A percentile compares a stretch with the other conserved stretches of the same genome.
These are phyloP conservation scores for Lactifluus volemus DNA, from an alignment of 768 basidiomycete genomes.

Conservation along the genomic window DNA sequence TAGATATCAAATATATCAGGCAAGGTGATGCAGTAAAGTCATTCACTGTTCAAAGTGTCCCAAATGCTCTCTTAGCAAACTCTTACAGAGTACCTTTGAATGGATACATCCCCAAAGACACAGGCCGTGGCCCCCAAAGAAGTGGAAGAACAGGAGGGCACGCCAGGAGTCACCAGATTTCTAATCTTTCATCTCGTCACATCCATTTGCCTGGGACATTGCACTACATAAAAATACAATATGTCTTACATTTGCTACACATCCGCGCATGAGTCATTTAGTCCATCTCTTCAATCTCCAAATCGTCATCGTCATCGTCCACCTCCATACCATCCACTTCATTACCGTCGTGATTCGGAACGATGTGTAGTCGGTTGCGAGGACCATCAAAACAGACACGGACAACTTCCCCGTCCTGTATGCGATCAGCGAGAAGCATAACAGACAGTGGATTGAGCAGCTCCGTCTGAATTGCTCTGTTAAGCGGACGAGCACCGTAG, in stretches of 20 bases:
- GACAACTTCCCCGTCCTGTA: constrained; percentile 76
- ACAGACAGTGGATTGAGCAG: constrained; percentile 86
- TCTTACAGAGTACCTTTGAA: constrained; percentile 1
- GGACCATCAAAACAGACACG: constrained; percentile 72
- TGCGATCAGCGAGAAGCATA: constrained; percentile 72
- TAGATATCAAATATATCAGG: constrained; percentile 16
- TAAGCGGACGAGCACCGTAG: constrained; percentile 90
- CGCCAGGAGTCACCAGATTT: background rate
- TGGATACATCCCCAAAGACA: constrained; percentile 12
- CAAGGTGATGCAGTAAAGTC: background rate
- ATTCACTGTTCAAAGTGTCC: background rate
- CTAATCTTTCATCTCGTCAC: background rate
- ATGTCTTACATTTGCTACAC: background rate
- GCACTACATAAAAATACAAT: background rate
- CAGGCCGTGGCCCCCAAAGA: background rate
- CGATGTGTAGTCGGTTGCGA: constrained; percentile 64
- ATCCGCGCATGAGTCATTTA: constrained; percentile 20
- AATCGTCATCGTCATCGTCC: constrained; percentile 49
- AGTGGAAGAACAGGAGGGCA: background rate
- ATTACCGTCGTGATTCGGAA: constrained; percentile 73
- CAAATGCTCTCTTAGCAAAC: background rate
- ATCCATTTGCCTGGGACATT: background rate
- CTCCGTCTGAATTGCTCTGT: constrained; percentile 85
- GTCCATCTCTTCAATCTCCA: constrained; percentile 68
- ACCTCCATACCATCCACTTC: constrained; percentile 45